A percentile compares a stretch with the other conserved stretches of the same genome.
These are phyloP conservation scores for Boletus sp. DNA, from an alignment of 1,284 basidiomycete genomes.

Conservation along the genomic window DNA sequence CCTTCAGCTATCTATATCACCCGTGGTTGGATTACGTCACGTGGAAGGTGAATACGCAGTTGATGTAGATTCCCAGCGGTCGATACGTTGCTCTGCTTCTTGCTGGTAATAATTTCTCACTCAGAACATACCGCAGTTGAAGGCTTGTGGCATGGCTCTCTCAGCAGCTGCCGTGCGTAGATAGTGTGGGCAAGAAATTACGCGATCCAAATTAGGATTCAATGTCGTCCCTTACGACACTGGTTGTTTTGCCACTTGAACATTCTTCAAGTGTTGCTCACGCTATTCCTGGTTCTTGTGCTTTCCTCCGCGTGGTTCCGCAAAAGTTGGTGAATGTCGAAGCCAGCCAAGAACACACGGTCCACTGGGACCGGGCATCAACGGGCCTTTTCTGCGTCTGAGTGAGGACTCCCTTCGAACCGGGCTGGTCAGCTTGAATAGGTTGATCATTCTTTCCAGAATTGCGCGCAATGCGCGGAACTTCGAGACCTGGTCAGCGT, in stretches of 20 bases:
- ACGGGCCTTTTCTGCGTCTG: constrained; percentile 33
- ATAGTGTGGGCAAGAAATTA: neutral
- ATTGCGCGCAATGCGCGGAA: constrained; percentile 40
- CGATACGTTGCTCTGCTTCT: constrained; percentile 5
- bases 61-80: constrained; percentile 9
- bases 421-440: neutral
- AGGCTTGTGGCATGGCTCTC: no score
- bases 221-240: neutral
- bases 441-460: constrained; percentile 21
- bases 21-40: neutral
- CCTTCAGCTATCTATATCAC: constrained; percentile 40
- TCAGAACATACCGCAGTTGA: constrained; percentile 3
- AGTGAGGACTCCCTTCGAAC: constrained; percentile 17
- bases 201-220: no score
- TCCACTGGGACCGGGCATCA: constrained; percentile 20
- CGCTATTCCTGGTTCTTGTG: neutral
- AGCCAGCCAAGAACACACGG: constrained; percentile 17
- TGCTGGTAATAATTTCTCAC: constrained; percentile 9
- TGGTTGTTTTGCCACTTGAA: constrained; percentile 9
- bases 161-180: constrained; percentile 2
- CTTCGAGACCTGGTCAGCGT: constrained; percentile 41
- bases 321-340: constrained; percentile 21
- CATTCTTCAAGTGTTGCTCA: constrained; percentile 1
- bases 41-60: constrained; percentile 10
- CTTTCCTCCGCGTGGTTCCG: neutral